Base-by-base conservation (phyloP, 768 basidiomycete genomes). In the Vararia minispora region DNA sequence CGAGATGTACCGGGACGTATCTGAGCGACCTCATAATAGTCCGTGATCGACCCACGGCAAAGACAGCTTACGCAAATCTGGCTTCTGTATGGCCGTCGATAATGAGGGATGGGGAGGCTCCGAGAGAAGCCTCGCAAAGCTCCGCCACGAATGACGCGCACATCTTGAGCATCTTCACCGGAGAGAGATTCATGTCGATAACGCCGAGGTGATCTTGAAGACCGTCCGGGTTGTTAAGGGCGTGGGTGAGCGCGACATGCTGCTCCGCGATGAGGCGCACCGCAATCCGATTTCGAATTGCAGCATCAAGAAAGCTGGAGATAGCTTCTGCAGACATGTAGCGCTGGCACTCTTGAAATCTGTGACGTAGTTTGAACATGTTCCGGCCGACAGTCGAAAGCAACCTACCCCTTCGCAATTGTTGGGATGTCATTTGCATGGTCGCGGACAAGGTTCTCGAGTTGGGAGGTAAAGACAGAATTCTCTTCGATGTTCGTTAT, bases 361-460 rank as follows among this genome's bases (percentile, higher is more conserved):
- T 85, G 39, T 10, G 18, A 33, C 22, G 25, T 32, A 10, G 21
- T 27, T n/a, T 22, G 8, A 32, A 28, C 28, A 21, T n/a, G 16
- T 42, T 29, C 13, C 20, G 22, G 20, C 35, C n/a, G 39, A 44
- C n/a, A 44, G 35, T 21, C n/a, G 36, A 16, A 30, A 21, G 33
- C n/a, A 11, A 55, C 45, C 35, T 45, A 79, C 86, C 89, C 89
- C 60, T 88, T 89, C 3, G 89, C 88, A 72, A 92, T 74, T 11
- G 80, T 82, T 1, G 88, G 88, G 35, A 92, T 86, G 55, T 92
- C 90, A 58, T 91, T 81, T 1, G 81, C 71, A 53, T 92, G 89
- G 37, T 69, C 66, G 42, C 74, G 72, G 3, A 92, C 87, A 14
- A 92, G 59, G 25, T 68, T 64, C 29, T 75, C 72, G n/a, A 92